A percentile compares a stretch with the other conserved stretches of the same genome.
Evolutionary conservation across 2,329 filamentous ascomycete genomes (phyloP).

Genomic region (Aplosporella prunicola): DNA sequence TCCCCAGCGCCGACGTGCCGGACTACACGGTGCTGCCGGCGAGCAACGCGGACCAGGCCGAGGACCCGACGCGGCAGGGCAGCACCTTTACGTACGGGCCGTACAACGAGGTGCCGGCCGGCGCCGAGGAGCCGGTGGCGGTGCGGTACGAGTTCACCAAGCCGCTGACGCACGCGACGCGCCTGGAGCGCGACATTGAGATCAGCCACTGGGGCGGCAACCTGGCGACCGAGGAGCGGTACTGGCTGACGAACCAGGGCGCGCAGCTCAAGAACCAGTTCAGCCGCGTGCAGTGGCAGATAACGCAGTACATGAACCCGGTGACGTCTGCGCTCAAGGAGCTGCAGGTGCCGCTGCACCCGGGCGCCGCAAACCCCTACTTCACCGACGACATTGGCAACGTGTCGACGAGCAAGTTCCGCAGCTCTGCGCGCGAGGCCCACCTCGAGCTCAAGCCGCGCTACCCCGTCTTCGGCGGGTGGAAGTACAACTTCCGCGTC

Average conservation of each 20-base stretch:
- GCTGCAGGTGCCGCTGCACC: constrained; percentile 66
- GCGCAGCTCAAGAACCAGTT: constrained; percentile 55
- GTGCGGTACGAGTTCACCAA: constrained; percentile 95
- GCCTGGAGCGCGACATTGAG: constrained; percentile 83
- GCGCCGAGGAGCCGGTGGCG: constrained; percentile 59
- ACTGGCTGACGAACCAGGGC: constrained; percentile 77
- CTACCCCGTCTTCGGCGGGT: constrained; percentile 93
- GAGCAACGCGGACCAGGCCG: constrained; percentile 48
- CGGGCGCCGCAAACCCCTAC: constrained; percentile 79
- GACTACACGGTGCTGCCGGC: constrained; percentile 70
- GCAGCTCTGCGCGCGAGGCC: constrained; percentile 66
- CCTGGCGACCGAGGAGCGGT: constrained; percentile 86
- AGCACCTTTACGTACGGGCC: constrained; percentile 82
- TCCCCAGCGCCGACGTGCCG: constrained; percentile 65
- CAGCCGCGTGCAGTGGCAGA: constrained; percentile 40
- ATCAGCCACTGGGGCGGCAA: constrained; percentile 98
- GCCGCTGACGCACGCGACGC: constrained; percentile 69
- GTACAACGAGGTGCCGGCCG: constrained; percentile 73
- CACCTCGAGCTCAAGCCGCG: constrained; percentile 82
- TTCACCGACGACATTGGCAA: constrained; percentile 96
- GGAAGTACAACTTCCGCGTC: constrained; percentile 95
- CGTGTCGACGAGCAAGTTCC: constrained; percentile 85
- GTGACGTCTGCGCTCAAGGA: constrained; percentile 70
- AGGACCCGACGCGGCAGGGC: constrained; percentile 73
- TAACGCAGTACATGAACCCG: constrained; percentile 60